Conservation (phyloP, 2,329 filamentous ascomycete genomes). For the Scedosporium dehoogii region DNA sequence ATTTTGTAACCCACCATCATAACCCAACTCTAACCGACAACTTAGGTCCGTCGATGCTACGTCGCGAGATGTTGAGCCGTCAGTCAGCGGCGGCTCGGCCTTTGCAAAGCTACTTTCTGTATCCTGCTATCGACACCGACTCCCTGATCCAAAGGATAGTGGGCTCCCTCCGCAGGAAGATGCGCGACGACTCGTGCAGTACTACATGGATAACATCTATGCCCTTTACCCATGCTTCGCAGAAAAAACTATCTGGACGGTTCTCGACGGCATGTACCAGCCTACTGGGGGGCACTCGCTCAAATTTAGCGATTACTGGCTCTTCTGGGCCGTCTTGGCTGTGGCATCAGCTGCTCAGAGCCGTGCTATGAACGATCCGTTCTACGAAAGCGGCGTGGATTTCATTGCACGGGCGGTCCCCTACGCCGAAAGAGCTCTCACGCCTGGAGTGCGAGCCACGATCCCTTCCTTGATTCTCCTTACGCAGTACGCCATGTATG, state of each 20-base stretch:
- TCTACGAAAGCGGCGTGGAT: slow-evolving; percentile 46
- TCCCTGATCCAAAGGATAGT: slow-evolving; percentile 17
- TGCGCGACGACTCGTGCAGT: slow-evolving; percentile 61
- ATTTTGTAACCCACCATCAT: not conserved
- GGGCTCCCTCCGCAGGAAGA: slow-evolving; percentile 62
- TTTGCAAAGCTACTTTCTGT: slow-evolving; percentile 68
- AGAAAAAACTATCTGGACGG: slow-evolving; percentile 66
- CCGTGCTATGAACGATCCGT: slow-evolving; percentile 53
- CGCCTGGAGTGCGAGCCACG: slow-evolving; percentile 73
- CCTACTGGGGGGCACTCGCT: slow-evolving; percentile 43
- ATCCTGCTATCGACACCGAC: slow-evolving; percentile 2
- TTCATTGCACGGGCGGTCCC: slow-evolving; percentile 57
- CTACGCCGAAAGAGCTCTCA: slow-evolving; percentile 72
- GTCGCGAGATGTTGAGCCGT: slow-evolving; percentile 84
- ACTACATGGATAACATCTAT: slow-evolving; percentile 78
- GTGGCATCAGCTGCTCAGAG: slow-evolving; percentile 70
- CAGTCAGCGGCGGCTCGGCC: slow-evolving; percentile 70
- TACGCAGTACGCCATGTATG: slow-evolving; percentile 81
- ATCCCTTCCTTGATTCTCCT: slow-evolving; percentile 82
- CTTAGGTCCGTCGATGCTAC: slow-evolving; percentile 84
- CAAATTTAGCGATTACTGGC: slow-evolving; percentile 67
- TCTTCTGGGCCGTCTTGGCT: slow-evolving; percentile 80
- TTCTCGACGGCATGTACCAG: slow-evolving; percentile 74
- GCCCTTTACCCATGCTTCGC: slow-evolving; percentile 73
- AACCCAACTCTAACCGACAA: slow-evolving; percentile 12